Conservation (phyloP, 148 eudicot genomes). For the Gaultheria prostrata region DNA sequence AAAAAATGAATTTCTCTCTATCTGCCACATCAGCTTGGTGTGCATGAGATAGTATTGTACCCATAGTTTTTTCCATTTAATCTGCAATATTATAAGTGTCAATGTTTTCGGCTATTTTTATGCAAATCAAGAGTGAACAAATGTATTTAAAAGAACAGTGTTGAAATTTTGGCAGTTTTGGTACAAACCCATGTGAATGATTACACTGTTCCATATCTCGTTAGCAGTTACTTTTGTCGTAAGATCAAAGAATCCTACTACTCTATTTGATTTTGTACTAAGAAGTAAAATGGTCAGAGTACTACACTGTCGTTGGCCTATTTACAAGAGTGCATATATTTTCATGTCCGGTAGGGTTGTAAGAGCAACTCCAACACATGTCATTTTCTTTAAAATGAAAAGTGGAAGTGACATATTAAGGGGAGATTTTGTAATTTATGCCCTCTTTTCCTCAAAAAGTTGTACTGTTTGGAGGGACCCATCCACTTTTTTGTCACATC, state of each 20-base stretch:
- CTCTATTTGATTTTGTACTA: neutral
- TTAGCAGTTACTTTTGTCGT: neutral
- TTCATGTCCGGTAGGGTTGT: neutral
- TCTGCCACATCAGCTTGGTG: no score
- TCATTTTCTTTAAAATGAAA: no score
- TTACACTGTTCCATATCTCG: neutral
- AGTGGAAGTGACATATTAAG: no score
- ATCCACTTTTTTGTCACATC: no score
- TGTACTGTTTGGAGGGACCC: no score
- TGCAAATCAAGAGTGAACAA: neutral
- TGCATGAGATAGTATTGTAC: no score
- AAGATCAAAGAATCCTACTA: no score
- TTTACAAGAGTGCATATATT: neutral
- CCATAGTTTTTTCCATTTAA: no score
- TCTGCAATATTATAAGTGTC: neutral
- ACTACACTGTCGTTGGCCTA: neutral
- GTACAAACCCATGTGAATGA: neutral
- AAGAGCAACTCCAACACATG: no score
- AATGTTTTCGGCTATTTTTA: neutral
- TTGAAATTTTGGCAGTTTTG: neutral
- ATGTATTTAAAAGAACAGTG: neutral
- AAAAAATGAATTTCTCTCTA: no score
- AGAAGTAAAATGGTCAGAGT: neutral
- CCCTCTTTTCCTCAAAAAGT: no score
- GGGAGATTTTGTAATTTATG: no score